These are phyloP conservation scores for Agarophyton chilense DNA, from an alignment of 23 red algal genomes.

Conservation along the genomic window DNA sequence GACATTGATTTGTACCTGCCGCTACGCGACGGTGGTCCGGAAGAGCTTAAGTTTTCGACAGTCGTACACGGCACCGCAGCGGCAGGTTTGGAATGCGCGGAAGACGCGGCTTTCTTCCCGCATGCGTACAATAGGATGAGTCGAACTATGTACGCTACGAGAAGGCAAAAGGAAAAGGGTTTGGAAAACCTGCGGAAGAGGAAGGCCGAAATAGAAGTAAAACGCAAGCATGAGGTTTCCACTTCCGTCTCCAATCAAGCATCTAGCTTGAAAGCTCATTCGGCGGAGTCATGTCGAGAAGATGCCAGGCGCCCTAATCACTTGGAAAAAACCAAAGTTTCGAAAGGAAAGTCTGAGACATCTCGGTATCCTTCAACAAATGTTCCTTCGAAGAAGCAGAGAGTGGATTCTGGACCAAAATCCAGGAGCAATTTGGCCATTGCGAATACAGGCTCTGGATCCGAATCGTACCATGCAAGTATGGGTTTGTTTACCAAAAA, in stretches of 20 bases:
- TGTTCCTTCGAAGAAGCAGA: background rate
- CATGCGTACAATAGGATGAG: conserved; percentile 88
- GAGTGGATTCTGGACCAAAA: background rate
- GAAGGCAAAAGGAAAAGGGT: conserved; percentile 71
- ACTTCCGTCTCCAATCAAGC: background rate
- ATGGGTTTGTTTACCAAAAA: conserved; percentile 30
- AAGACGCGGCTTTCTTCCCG: conserved; percentile 91
- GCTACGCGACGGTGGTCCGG: conserved; percentile 84
- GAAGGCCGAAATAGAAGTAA: conserved; percentile 28
- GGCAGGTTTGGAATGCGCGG: conserved; percentile 81
- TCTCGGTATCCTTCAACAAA: background rate
- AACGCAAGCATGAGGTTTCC: background rate
- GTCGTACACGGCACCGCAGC: conserved; percentile 86
- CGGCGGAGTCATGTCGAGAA: background rate
- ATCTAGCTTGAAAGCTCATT: background rate
- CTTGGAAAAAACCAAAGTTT: background rate
- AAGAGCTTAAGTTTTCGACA: conserved; percentile 77
- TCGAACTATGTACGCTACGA: conserved; percentile 62
- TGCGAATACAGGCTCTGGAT: background rate
- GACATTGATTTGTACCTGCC: conserved; percentile 76
- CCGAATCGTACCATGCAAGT: background rate
- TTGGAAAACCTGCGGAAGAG: conserved; percentile 30
- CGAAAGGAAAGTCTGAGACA: background rate
- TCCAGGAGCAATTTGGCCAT: background rate
- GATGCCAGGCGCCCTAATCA: background rate